Evolutionary conservation across 331 rosid species (phyloP).

Genomic region (Erythrophleum ivorense): DNA sequence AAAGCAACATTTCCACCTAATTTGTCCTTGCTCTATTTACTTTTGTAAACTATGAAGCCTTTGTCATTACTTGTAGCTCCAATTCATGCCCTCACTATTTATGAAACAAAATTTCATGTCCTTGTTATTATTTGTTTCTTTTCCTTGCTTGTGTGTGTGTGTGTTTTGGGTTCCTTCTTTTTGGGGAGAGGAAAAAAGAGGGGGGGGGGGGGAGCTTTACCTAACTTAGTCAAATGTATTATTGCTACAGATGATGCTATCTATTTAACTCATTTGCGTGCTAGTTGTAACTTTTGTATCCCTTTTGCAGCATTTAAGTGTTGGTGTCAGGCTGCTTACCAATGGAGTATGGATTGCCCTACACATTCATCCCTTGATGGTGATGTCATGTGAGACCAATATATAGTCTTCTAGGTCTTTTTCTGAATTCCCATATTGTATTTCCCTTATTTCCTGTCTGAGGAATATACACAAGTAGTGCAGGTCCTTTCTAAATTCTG

Average conservation of each 20-base stretch:
- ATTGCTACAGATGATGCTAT: constrained; percentile 18
- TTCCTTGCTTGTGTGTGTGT: background rate
- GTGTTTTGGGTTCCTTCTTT: too few relatives aligned
- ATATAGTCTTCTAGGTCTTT: constrained; percentile 32
- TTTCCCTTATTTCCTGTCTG: constrained; percentile 44
- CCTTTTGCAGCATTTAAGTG: constrained; percentile 88
- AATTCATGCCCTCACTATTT: background rate
- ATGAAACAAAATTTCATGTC: background rate
- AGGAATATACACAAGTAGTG: constrained; percentile 50
- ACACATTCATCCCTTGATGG: constrained; percentile 69
- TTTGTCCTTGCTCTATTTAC: background rate
- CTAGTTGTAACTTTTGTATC: constrained; percentile 21
- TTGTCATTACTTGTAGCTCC: background rate
- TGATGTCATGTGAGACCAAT: constrained; percentile 89
- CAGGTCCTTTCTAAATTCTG: constrained; percentile 98
- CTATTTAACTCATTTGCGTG: constrained; percentile 28
- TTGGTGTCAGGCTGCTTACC: constrained; percentile 99
- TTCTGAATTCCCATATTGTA: constrained; percentile 23
- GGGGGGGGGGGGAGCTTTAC: background rate
- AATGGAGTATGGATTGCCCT: constrained; percentile 72
- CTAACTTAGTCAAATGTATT: constrained; percentile 30
- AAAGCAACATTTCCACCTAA: background rate
- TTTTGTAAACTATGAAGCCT: background rate
- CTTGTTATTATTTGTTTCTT: constrained; percentile 14
- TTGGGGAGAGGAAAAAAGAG: too few relatives aligned